Percentiles rank a stretch among this genome's conserved stretches.
Conservation (phyloP, 208 protist genomes). For the Acanthamoeba divionensis region DNA sequence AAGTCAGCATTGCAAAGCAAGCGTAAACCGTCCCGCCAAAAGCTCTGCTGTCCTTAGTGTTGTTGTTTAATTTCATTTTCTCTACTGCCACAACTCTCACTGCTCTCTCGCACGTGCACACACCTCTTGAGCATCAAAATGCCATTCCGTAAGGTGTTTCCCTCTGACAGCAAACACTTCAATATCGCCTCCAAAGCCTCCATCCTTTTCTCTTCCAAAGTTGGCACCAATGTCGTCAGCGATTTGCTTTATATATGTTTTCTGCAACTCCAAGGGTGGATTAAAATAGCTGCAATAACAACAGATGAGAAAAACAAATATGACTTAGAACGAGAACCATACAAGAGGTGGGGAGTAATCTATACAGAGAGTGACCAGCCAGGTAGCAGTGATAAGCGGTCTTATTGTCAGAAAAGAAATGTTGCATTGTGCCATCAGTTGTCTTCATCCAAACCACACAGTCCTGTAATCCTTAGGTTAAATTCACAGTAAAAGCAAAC, state of each 20-base stretch:
- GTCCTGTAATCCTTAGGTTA: background rate
- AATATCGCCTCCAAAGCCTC: constrained; percentile 32
- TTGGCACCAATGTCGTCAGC: constrained; percentile 24
- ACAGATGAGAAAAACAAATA: background rate
- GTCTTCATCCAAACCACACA: constrained; percentile 47
- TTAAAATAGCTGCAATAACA: background rate
- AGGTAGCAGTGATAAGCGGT: constrained; percentile 39
- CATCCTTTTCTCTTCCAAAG: constrained; percentile 26
- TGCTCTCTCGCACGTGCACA: too few species aligned
- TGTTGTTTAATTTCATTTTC: too few species aligned
- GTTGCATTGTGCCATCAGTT: constrained; percentile 16
- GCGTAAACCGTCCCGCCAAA: background rate
- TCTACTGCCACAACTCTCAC: too few species aligned
- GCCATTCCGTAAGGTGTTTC: constrained; percentile 34
- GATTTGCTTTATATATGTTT: constrained; percentile 28
- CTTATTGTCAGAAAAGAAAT: constrained; percentile 22
- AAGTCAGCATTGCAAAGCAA: background rate
- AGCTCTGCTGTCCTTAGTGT: too few species aligned
- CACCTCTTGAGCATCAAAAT: constrained; percentile 26
- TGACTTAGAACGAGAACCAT: background rate
- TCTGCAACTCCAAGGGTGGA: background rate
- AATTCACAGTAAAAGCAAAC: background rate
- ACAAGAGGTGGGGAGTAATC: too few species aligned
- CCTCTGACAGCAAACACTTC: constrained; percentile 14
- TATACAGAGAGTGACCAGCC: constrained; percentile 18